Base-by-base conservation (phyloP, 805 yeast species). In the Cyberlindnera lachancei region DNA sequence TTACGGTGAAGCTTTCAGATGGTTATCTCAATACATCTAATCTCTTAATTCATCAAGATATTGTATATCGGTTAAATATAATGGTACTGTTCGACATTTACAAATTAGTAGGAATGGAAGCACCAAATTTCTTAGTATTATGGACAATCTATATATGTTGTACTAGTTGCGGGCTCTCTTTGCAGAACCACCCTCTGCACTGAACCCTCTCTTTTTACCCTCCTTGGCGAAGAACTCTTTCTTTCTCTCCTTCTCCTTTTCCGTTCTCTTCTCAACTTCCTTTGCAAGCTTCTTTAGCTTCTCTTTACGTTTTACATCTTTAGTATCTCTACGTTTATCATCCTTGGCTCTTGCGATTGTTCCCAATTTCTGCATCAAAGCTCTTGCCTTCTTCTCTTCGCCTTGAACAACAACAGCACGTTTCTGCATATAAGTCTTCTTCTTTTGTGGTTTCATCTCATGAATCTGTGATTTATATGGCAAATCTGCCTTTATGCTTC, bases 1-100 rank as follows among this genome's bases (percentile, higher is more conserved):
- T 52, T 92, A 92, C 62, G 94, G 95, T 40, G 97, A 92, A 52
- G 98, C 95, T 42, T 87, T 92, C 75, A 83, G 86, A 73, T 92
- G 96, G 97, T 75, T 92, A 55, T 86, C 96, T 41, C 95, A 92
- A 66, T 90, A 83, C 64, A 90, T 90, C 51, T 90, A 27, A 41
- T 17, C n/a, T n/a, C n/a, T n/a, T n/a, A n/a, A n/a, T n/a, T n/a
- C n/a, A n/a, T n/a, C n/a, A n/a, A n/a, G n/a, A n/a, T n/a, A n/a
- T n/a, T n/a, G n/a, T n/a, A n/a, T n/a, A n/a, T n/a, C n/a, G n/a
- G n/a, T n/a, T n/a, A n/a, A n/a, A n/a, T n/a, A n/a, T n/a, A n/a
- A n/a, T n/a, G n/a, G n/a, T n/a, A n/a, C n/a, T n/a, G n/a, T n/a
- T n/a, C n/a, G n/a, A n/a, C n/a, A n/a, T n/a, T n/a, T n/a, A n/a